Base-by-base conservation (phyloP, 768 basidiomycete genomes). In the Scleroderma bovista region DNA sequence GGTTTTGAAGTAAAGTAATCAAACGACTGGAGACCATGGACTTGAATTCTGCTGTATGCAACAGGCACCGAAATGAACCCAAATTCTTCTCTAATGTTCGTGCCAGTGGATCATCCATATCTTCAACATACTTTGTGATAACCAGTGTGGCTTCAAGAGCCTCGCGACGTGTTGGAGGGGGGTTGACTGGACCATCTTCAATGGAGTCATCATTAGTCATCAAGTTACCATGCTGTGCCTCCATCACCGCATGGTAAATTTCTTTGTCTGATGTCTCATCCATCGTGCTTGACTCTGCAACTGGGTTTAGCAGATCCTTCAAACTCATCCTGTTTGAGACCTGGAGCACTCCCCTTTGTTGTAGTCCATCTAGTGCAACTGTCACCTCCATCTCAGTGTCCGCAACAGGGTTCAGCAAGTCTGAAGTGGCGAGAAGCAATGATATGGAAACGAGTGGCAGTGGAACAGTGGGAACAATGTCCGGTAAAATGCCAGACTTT, bases 401-500 rank as follows among this genome's bases (percentile, higher is more conserved):
- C 12, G 12, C 13, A 13, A 23, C 13, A 12, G 40, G n/a, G n/a
- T n/a, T n/a, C n/a, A n/a, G n/a, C n/a, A n/a, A n/a, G n/a, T n/a
- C n/a, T n/a, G n/a, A n/a, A 20, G 20, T 41, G 20, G 40, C 20
- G 23, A 19, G 40, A 41, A 33, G 40, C 6, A 20, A 41, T 13
- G 40, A 41, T 6, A 23, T 41, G 12, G 40, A 22, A 23, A 41
- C 17, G 6, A 22, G 12, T 4, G 40, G 40, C 9, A 5, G 1
- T 6, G 8, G 20, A 13, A 13, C 22, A n/a, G 11, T 8, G 20
- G 12, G 22, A 11, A 4, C 20, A 23, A 23, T 24, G 47, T 46
- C 56, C 31, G 59, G 65, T 51, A 69, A 52, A 53, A 72, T 74
- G 8, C 64, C 61, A 6, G 69, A 53, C 29, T 73, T 68, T 2